Evolutionary conservation across 2,329 filamentous ascomycete genomes (phyloP), one percentile per base, ranked within the genome.

Genomic region (Fusarium sp.): DNA sequence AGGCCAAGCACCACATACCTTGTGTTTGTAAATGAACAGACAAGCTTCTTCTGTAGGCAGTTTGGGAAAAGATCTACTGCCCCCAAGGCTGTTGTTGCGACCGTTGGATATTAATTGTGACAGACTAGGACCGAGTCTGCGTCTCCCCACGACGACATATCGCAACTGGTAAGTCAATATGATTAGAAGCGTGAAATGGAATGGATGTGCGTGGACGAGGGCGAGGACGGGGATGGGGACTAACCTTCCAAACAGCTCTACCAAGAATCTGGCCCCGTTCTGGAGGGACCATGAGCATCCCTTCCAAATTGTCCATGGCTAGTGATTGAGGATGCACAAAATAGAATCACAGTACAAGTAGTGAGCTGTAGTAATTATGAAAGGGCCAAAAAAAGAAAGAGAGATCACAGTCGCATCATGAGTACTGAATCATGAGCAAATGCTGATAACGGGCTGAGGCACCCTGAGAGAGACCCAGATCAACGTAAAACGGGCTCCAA

Each of bases 11-110:
- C 22, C 39, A 53, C 67, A 57, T 78, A 88, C 86, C 81, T 86
- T 88, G 70, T 81, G 77, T 73, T 89, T 89, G 78, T 84, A 89
- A 28, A 89, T 80, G 34, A 84, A 84, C 19, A 89, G 78, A 61
- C 81, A 85, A 54, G 82, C 79, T 62, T 81, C 80, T 52, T 87
- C 85, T 31, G 67, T 73, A n/a, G 72, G 66, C 31, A 69, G 54
- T 62, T 75, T 81, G 46, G 76, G 69, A 40, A 77, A 76, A 34
- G 75, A 62, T 65, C 80, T 85, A 34, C 80, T 76, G 17, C 62
- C 62, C 14, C 76, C 76, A 39, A 81, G 72, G 47, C 79, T 78
- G 65, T 77, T 79, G 65, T 77, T 77, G 46, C 80, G 81, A 53
- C 77, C 78, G 59, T 77, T 77, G n/a, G 79, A 79, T 21, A 80